Percentiles rank a stretch among this genome's conserved stretches.
These are phyloP conservation scores for Yamadazyma atlantica DNA, from an alignment of 1,139 yeast genomes.

Conservation along the genomic window DNA sequence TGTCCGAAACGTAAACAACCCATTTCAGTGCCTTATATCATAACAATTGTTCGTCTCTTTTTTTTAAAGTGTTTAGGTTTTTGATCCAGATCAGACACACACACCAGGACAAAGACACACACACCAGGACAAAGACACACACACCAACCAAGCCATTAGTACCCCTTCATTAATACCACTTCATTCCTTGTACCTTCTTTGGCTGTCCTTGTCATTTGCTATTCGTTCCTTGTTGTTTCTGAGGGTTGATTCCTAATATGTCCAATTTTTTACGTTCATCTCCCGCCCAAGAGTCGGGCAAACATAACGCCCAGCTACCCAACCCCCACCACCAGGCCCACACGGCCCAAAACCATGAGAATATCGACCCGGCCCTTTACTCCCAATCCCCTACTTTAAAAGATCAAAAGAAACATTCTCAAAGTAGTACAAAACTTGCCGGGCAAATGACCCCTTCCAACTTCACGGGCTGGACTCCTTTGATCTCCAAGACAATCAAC, in stretches of 20 bases:
- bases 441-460: slow-evolving; percentile 26
- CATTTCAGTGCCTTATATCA: neutral
- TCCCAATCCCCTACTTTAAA: slow-evolving; percentile 14
- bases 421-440: slow-evolving; percentile 5
- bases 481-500: slow-evolving; percentile 39
- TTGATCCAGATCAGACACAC: too few relatives aligned
- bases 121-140: too few relatives aligned
- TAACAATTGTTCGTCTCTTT: slow-evolving; percentile 1
- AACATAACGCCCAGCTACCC: neutral
- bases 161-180: too few relatives aligned
- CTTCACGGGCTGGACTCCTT: slow-evolving; percentile 47
- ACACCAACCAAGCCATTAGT: too few relatives aligned
- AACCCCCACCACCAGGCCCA: neutral
- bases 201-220: neutral
- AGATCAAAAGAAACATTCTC: slow-evolving; percentile 12
- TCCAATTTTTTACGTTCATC: slow-evolving; percentile 35
- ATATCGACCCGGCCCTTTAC: slow-evolving; percentile 21
- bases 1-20: slow-evolving; percentile 2
- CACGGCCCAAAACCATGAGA: slow-evolving; percentile 4
- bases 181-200: too few relatives aligned
- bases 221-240: neutral
- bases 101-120: too few relatives aligned
- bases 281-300: slow-evolving; percentile 23
- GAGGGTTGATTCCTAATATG: slow-evolving; percentile 19
- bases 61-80: neutral